Evolutionary conservation across 2,329 filamentous ascomycete genomes (phyloP), one percentile per base, ranked within the genome.

Genomic region (Cercospora citrullina): DNA sequence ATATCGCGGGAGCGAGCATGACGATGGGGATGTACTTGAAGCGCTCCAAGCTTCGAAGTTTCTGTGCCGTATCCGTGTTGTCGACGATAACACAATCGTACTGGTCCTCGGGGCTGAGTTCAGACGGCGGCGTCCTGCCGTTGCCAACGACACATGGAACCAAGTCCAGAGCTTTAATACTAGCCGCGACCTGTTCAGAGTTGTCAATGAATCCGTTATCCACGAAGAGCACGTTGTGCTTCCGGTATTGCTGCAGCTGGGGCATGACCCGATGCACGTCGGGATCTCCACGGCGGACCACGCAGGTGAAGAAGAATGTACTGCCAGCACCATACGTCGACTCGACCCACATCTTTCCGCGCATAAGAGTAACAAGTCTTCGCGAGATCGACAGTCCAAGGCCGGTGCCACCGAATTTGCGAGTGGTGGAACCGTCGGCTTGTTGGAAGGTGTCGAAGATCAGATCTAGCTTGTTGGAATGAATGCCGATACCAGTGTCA

Each of bases 361-460:
- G 92, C 94, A 98, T 98, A 68, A 98, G 86, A 73, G 94, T 97
- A 65, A 98, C 94, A 31, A 98, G 86, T 73, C 94, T 89, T 83
- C 96, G 96, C 30, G 94, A 98, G 76, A 98, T 98, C 16, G 94
- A 97, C 28, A 98, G 82, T 73, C 94, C 94, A 9, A 98, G 87
- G 73, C 94, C 94, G 6, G 95, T 98, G 74, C 94, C 94, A 75
- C 94, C 94, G 79, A 98, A 98, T 78, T 96, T 95, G 74, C 94
- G 88, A 1, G 94, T 98, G 79, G 96, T 98, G 36, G 94, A 97
- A 42, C 94, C 94, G 78, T 98, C 95, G 21, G 95, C 95, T 82
- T 98, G 95, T 80, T 97, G 94, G 88, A 98, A 98, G 0, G 94
- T 98, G 81, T 98, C 95, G 81, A 99, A 98, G 77, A 99, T 98